Base-by-base conservation (phyloP, 176 grass and related monocot species). In the Lolium perenne region DNA sequence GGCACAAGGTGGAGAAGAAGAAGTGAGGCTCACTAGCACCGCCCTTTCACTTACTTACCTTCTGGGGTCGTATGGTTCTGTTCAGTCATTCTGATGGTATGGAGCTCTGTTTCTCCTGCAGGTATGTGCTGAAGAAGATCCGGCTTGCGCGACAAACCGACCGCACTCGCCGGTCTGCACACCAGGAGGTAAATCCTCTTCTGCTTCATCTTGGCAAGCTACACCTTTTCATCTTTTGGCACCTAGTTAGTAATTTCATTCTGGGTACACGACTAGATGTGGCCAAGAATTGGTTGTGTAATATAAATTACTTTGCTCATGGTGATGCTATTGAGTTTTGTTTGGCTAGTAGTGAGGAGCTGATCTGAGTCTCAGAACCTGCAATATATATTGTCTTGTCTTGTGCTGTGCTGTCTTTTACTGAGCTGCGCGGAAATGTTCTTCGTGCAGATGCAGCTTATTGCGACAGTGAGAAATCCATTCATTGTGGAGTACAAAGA, bases 401-500 rank as follows among this genome's bases (percentile, higher is more conserved):
- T 84, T 72, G 13, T 77, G 12, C n/a, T 4, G 18, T 83, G 50
- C 61, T 66, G n/a, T 46, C 38, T 22, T 56, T 71, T 59, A 65
- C 72, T 61, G 64, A 87, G 5, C 71, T 56, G 12, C 9, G n/a
- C 6, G 48, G 49, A 90, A 84, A 82, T 73, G 51, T 88, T 60
- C 18, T 46, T 89, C 71, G 14, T 86, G 60, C 86, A 98, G 92
- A 98, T 98, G 97, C 92, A 98, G 82, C 94, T 98, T 46, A 96
- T 98, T 70, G 93, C 97, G 12, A 98, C 93, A 38, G 94, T 98
- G 26, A 89, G 90, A 67, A 95, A 98, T 79, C 97, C 97, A 0
- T 98, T 98, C 80, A 96, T 98, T n/a, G 97, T 96, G 59, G 92
- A 98, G 29, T 94, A 98, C 80, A 98, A 92, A 88, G 97, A 98